phyloP scores from a whole-genome alignment of 192 early-diverging fungal species.

The Powellomyces hirtus region DNA sequence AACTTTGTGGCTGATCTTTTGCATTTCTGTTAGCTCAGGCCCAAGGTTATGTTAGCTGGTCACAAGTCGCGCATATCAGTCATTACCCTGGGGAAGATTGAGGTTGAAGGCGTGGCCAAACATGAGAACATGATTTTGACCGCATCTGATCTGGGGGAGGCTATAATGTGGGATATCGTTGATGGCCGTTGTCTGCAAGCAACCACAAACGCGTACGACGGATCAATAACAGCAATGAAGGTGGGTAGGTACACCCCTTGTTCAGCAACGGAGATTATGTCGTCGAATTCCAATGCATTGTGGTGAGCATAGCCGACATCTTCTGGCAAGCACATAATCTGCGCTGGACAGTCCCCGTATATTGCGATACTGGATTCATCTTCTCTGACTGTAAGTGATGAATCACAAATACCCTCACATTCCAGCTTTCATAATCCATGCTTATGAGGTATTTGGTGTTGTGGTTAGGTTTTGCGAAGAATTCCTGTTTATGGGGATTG shows the following conservation, averaged over 20 bases:
- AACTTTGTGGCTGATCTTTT: too few relatives aligned
- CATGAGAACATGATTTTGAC: slow-evolving; percentile 34
- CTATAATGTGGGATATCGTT: slow-evolving; percentile 44
- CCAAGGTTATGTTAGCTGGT: slow-evolving; percentile 29
- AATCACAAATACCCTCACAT: too few relatives aligned
- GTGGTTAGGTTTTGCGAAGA: not conserved
- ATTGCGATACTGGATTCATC: slow-evolving; percentile 30
- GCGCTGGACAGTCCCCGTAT: slow-evolving; percentile 21
- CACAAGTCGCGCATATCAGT: slow-evolving; percentile 22
- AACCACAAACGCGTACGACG: slow-evolving; percentile 27
- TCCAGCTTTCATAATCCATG: too few relatives aligned
- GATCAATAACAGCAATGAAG: slow-evolving; percentile 20
- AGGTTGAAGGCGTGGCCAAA: slow-evolving; percentile 30
- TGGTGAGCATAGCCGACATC: slow-evolving; percentile 36
- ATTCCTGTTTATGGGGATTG: slow-evolving; percentile 12
- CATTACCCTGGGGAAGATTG: slow-evolving; percentile 32
- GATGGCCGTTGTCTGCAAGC: slow-evolving; percentile 45
- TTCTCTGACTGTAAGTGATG: slow-evolving; percentile 27
- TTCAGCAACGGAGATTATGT: not conserved
- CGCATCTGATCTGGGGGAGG: slow-evolving; percentile 36
- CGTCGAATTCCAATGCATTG: not conserved
- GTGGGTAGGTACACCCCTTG: not conserved
- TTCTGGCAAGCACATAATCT: slow-evolving; percentile 35
- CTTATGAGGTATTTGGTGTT: too few relatives aligned
- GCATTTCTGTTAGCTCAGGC: slow-evolving; percentile 16